Evolutionary conservation across 2,329 filamentous ascomycete genomes (phyloP).

Genomic region (Aureobasidium sp.): DNA sequence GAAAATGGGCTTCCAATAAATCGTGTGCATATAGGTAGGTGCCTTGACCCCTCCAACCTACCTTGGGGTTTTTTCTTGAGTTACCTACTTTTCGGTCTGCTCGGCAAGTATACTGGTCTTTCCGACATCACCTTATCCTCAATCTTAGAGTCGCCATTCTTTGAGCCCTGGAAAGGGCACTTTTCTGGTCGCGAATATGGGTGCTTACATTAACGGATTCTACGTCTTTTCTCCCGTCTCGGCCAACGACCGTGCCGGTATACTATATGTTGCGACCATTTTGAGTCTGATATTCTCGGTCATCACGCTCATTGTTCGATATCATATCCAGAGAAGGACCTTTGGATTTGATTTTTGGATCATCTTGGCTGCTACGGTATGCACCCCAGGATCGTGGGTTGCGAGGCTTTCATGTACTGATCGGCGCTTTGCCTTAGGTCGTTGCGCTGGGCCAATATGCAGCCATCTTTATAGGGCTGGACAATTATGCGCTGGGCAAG

Average conservation of each 20-base stretch:
- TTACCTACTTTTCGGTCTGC: too few relatives aligned
- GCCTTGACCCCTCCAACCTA: background rate
- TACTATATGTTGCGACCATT: slow-evolving; percentile 26
- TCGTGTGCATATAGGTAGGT: background rate
- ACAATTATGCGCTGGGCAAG: slow-evolving; percentile 9
- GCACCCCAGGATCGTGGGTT: background rate
- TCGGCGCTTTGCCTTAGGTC: background rate
- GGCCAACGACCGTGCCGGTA: slow-evolving; percentile 22
- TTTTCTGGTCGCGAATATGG: background rate
- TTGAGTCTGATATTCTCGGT: slow-evolving; percentile 24
- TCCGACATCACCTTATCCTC: background rate
- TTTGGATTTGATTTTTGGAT: slow-evolving; percentile 27
- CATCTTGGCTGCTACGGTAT: slow-evolving; percentile 21
- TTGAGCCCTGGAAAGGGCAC: slow-evolving; percentile 5
- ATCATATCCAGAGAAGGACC: slow-evolving; percentile 23
- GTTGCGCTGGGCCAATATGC: slow-evolving; percentile 22
- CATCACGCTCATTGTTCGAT: slow-evolving; percentile 22
- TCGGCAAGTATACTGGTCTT: background rate
- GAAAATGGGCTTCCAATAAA: too few relatives aligned
- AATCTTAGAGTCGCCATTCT: background rate
- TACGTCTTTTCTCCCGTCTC: slow-evolving; percentile 19
- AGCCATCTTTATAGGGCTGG: slow-evolving; percentile 20
- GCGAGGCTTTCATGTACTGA: background rate
- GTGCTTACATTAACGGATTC: slow-evolving; percentile 13
- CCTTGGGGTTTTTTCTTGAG: too few relatives aligned